phyloP scores from a whole-genome alignment of 2,329 filamentous ascomycete species.

The Exophiala bonariae region DNA sequence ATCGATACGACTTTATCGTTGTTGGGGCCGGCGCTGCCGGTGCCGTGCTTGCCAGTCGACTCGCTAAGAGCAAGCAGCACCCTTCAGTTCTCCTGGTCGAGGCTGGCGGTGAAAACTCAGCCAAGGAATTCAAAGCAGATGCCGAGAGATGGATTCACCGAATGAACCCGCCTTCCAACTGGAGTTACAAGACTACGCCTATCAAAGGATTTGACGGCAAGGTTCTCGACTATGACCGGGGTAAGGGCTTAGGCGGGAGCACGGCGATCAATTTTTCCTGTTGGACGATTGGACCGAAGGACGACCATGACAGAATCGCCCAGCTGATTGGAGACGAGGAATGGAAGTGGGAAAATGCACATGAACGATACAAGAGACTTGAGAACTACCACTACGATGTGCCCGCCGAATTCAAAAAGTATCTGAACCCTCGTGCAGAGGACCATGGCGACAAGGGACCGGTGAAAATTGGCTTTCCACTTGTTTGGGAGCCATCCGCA shows the following conservation, averaged over 20 bases:
- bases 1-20: constrained; percentile 20
- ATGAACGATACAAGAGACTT: constrained; percentile 52
- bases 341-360: constrained; percentile 57
- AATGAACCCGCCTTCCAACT: constrained; percentile 52
- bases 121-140: constrained; percentile 48
- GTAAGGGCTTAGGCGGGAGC: constrained; percentile 53
- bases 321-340: constrained; percentile 54
- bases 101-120: constrained; percentile 55
- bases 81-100: constrained; percentile 62
- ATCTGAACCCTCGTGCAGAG: constrained; percentile 44
- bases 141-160: constrained; percentile 59
- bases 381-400: constrained; percentile 54
- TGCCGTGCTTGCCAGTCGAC: constrained; percentile 53
- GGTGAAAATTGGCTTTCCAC: constrained; percentile 50
- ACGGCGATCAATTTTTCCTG: constrained; percentile 58
- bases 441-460: constrained; percentile 53
- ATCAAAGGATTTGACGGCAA: constrained; percentile 47
- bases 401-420: constrained; percentile 42
- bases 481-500: constrained; percentile 52
- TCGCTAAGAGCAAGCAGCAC: constrained; percentile 48
- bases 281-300: constrained; percentile 55
- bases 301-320: constrained; percentile 66
- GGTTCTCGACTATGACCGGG: constrained; percentile 51
- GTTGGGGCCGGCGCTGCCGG: constrained; percentile 60
- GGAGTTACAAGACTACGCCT: constrained; percentile 52